A percentile compares a stretch with the other conserved stretches of the same genome.
Evolutionary conservation across 345 rosid genomes (phyloP).

Genomic region (Arabidopsis arenosa): DNA sequence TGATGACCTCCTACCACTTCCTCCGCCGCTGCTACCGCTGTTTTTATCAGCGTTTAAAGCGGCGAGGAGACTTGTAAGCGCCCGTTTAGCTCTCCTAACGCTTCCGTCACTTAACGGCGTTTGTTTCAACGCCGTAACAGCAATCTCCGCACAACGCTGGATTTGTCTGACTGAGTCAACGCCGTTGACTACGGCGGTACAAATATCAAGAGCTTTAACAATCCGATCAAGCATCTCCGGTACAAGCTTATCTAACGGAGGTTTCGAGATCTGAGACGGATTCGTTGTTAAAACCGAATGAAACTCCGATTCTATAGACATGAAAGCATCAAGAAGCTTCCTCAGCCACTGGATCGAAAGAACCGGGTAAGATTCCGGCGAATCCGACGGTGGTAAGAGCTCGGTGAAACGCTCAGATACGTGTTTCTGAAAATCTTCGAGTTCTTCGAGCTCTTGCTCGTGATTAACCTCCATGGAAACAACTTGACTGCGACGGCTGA

Average conservation of each 20-base stretch:
- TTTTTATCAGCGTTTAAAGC: conserved; percentile 48
- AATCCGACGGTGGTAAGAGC: conserved; percentile 44
- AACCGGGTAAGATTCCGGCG: conserved; percentile 42
- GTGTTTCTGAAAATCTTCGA: conserved; percentile 73
- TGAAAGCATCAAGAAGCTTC: conserved; percentile 78
- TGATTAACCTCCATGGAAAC: conserved; percentile 76
- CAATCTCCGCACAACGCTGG: conserved; percentile 76
- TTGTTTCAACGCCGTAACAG: conserved; percentile 65
- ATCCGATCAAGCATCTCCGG: conserved; percentile 78
- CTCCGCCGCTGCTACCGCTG: conserved; percentile 10
- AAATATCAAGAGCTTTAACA: conserved; percentile 78
- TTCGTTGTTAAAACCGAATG: conserved; percentile 62
- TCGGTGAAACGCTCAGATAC: conserved; percentile 73
- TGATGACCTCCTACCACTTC: conserved; percentile 40
- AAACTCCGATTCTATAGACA: conserved; percentile 91
- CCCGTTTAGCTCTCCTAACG: conserved; percentile 75
- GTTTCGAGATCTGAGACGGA: conserved; percentile 66
- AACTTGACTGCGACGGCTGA: conserved; percentile 86
- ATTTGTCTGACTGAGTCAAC: conserved; percentile 72
- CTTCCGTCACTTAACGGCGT: conserved; percentile 80
- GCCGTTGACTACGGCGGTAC: conserved; percentile 76
- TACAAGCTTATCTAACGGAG: conserved; percentile 80
- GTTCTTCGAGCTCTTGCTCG: conserved; percentile 86
- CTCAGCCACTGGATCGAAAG: conserved; percentile 80
- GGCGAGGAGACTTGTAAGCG: conserved; percentile 54